Percentiles rank a stretch among this genome's conserved stretches.
These are phyloP conservation scores for Epicoccum nigrum DNA, from an alignment of 2,329 filamentous ascomycete genomes.

Conservation along the genomic window DNA sequence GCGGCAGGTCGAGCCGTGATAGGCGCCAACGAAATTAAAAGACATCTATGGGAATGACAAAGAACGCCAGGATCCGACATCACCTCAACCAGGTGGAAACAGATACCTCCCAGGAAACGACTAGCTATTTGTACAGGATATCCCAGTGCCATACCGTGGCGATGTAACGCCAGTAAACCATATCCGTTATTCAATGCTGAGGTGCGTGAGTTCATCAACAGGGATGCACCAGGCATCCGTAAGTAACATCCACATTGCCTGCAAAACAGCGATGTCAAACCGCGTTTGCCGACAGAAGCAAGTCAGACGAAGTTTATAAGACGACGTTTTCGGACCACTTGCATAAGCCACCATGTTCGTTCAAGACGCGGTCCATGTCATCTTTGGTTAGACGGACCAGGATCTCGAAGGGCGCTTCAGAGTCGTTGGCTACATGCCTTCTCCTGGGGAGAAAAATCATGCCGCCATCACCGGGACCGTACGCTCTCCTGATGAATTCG, in stretches of 20 bases:
- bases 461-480: conserved; percentile 40
- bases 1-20: conserved; percentile 5
- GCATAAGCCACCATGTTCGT: conserved; percentile 37
- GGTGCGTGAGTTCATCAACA: conserved; percentile 21
- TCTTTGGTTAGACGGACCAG: conserved; percentile 41
- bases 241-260: conserved; percentile 6
- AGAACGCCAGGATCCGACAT: conserved; percentile 17
- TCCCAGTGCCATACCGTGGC: conserved; percentile 30
- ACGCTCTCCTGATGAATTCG: conserved; percentile 42
- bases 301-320: conserved; percentile 16
- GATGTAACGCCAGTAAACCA: conserved; percentile 26
- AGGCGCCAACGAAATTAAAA: conserved; percentile 8
- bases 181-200: conserved; percentile 26
- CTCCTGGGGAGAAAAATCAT: conserved; percentile 45
- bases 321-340: conserved; percentile 39
- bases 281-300: conserved; percentile 2
- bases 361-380: conserved; percentile 41
- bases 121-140: conserved; percentile 45
- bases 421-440: conserved; percentile 26
- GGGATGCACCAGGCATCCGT: conserved; percentile 21
- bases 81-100: conserved; percentile 11
- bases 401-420: conserved; percentile 44
- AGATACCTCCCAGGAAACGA: conserved; percentile 14
- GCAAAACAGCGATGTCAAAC: conserved; percentile 3
- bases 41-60: conserved; percentile 1